Conservation (phyloP, 176 grass and related monocot genomes). For the Cenchrus fungigraminus region DNA sequence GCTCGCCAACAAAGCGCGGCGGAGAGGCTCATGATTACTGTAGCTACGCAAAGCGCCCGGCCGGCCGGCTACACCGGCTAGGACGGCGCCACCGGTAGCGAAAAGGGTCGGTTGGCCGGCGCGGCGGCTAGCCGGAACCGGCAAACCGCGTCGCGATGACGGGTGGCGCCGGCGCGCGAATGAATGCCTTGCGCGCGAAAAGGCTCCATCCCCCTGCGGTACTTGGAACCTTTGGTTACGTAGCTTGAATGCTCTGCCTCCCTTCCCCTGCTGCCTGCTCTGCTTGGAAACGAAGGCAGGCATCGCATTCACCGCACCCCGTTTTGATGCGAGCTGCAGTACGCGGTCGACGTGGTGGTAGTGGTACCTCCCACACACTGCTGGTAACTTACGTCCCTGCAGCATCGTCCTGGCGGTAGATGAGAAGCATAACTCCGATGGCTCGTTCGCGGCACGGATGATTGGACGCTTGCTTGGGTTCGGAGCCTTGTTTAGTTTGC, state of each 20-base stretch:
- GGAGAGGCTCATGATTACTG: constrained; percentile 8
- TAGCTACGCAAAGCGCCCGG: constrained; percentile 7
- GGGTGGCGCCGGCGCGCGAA: not conserved
- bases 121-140: not conserved
- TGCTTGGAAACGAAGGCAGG: constrained; percentile 30
- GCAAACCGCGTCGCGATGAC: constrained; percentile 31
- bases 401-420: constrained; percentile 22
- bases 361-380: not conserved
- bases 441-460: not conserved
- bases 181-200: not conserved
- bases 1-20: not conserved
- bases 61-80: constrained; percentile 13
- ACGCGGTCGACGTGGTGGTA: not conserved
- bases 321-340: constrained; percentile 20
- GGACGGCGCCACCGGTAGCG: constrained; percentile 20
- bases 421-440: constrained; percentile 30
- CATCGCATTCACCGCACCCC: constrained; percentile 30
- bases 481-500: too few relatives aligned
- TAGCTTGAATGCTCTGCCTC: constrained; percentile 53
- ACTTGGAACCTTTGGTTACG: constrained; percentile 6
- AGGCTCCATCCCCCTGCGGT: not conserved
- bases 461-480: not conserved
- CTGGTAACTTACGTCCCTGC: not conserved
- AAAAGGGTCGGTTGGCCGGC: not conserved
- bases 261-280: not conserved